These are phyloP conservation scores for Trametes punicea DNA, from an alignment of 768 basidiomycete species.

Conservation along the genomic window DNA sequence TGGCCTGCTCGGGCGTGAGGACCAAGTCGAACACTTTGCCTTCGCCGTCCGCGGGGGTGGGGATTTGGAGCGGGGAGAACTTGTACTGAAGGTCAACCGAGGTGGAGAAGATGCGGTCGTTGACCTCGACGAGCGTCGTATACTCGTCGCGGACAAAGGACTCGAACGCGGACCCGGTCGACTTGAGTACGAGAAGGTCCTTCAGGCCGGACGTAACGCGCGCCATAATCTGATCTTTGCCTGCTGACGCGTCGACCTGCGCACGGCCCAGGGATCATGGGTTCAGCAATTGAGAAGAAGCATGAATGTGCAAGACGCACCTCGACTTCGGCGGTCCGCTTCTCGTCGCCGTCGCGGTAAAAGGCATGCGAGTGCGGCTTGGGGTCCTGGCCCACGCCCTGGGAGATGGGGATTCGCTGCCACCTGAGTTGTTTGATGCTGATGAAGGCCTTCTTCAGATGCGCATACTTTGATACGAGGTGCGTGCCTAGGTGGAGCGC, in stretches of 20 bases:
- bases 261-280: background rate
- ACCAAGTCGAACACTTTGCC: conserved; percentile 48
- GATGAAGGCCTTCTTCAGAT: conserved; percentile 67
- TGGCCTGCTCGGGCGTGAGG: conserved; percentile 19
- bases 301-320: conserved; percentile 9
- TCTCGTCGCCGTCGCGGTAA: conserved; percentile 88
- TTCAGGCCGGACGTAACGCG: conserved; percentile 64
- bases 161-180: conserved; percentile 82
- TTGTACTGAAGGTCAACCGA: conserved; percentile 74
- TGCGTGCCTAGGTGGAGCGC: conserved; percentile 84
- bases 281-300: no score
- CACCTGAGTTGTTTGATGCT: conserved; percentile 80
- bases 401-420: conserved; percentile 62
- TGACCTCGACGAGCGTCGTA: conserved; percentile 80
- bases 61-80: conserved; percentile 49
- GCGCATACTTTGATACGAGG: conserved; percentile 75
- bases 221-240: conserved; percentile 60
- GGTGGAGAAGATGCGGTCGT: conserved; percentile 90
- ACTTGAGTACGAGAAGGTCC: conserved; percentile 90
- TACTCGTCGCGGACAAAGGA: conserved; percentile 81
- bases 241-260: conserved; percentile 62
- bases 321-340: conserved; percentile 52
- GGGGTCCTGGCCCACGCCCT: conserved; percentile 28
- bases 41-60: conserved; percentile 46
- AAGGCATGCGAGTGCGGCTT: conserved; percentile 77